Base-by-base conservation (phyloP, 108 stramenopile species). In the Halocafeteria seosinensis region DNA sequence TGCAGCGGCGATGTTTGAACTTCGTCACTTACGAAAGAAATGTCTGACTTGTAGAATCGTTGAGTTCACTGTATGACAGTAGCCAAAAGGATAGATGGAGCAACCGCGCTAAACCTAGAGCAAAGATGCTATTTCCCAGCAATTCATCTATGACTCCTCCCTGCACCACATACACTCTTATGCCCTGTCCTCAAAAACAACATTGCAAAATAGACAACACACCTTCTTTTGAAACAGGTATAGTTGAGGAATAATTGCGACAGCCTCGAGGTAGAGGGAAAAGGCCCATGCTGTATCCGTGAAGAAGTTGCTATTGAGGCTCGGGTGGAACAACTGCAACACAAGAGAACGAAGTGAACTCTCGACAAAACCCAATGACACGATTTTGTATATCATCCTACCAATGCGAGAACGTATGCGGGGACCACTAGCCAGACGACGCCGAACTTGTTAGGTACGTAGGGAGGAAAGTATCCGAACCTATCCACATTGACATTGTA, bases 161-260 rank as follows among this genome's bases (percentile, higher is more conserved):
- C 68, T 89, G 87, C n/a, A n/a, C n/a, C n/a, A n/a, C n/a, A n/a
- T n/a, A n/a, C n/a, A n/a, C n/a, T n/a, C n/a, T n/a, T n/a, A n/a
- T n/a, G n/a, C n/a, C n/a, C n/a, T n/a, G n/a, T n/a, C n/a, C n/a
- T n/a, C n/a, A n/a, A n/a, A n/a, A n/a, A n/a, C n/a, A n/a, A n/a
- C n/a, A n/a, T n/a, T n/a, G n/a, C n/a, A n/a, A n/a, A n/a, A n/a
- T n/a, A n/a, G n/a, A n/a, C n/a, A n/a, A n/a, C n/a, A n/a, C n/a
- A n/a, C n/a, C n/a, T n/a, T n/a, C 65, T 88, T 91, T 76, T 95
- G 96, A 75, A 98, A 94, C 91, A 95, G 91, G 87, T 81, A 95
- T 30, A 95, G 77, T 77, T 98, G 96, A 1, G 96, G 96, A 35
- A 94, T 72, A n/a, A 78, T 73, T 1, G 96, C 91, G 23, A 87